phyloP scores from a whole-genome alignment of 2,329 filamentous ascomycete genomes.

The Zalaria obscura region DNA sequence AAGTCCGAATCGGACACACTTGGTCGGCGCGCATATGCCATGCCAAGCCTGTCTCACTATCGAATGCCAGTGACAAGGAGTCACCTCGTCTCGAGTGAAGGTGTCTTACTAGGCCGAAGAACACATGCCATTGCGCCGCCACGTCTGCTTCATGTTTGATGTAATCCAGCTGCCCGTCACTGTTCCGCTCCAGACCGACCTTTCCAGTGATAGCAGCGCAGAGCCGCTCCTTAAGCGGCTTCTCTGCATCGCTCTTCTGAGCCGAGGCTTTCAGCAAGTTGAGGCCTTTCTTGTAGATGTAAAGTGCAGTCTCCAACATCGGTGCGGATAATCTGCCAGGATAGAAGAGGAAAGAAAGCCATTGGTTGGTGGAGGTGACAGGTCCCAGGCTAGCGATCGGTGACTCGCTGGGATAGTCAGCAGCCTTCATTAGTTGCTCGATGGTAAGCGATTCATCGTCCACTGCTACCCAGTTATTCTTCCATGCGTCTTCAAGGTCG shows the following conservation, averaged over 20 bases:
- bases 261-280: conserved; percentile 21
- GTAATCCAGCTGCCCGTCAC: conserved; percentile 57
- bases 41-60: conserved; percentile 54
- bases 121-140: conserved; percentile 76
- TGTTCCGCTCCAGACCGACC: conserved; percentile 47
- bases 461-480: conserved; percentile 30
- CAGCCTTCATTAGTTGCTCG: conserved; percentile 23
- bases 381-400: conserved; percentile 12
- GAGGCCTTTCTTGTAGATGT: conserved; percentile 60
- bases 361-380: conserved; percentile 47
- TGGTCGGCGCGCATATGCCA: conserved; percentile 80
- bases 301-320: conserved; percentile 70
- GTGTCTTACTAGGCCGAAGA: conserved; percentile 74
- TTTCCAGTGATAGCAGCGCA: conserved; percentile 58
- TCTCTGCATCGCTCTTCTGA: conserved; percentile 22
- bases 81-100: conserved; percentile 78
- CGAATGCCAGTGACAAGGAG: conserved; percentile 62
- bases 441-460: conserved; percentile 26
- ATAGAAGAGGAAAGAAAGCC: conserved; percentile 70
- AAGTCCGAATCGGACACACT: conserved; percentile 64
- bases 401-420: conserved; percentile 22
- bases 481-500: conserved; percentile 58
- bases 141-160: conserved; percentile 59
- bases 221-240: conserved; percentile 60
- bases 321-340: conserved; percentile 69